Evolutionary conservation across 2,329 filamentous ascomycete species (phyloP), one percentile per base, ranked within the genome.

Genomic region (Rhexocercosporidium sp.): DNA sequence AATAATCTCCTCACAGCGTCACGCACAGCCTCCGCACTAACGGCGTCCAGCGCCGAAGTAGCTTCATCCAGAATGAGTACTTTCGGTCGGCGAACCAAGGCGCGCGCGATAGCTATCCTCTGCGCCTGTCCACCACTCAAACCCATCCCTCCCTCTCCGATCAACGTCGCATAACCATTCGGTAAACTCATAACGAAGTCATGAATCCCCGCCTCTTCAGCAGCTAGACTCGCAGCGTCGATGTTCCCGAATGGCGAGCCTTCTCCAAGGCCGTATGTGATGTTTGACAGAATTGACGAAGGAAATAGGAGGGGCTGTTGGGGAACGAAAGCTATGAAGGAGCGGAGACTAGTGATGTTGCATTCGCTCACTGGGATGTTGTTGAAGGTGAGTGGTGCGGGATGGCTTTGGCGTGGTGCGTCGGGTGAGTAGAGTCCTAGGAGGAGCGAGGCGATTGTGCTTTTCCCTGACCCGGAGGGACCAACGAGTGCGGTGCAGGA

Each of bases 401-500:
- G 31, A 1, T 47, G 60, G 18, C 46, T 31, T 18, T 4, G 25
- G 1, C 47, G 39, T 9, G 54, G n/a, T 6, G 46, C 7, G 29
- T 72, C 71, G 2, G 77, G 77, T 37, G 72, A 85, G 71, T 96
- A 93, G 0, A 97, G 82, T 0, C 90, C 88, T 3, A 96, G 80
- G 0, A 98, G 82, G 0, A 98, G 81, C 0, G 91, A 87, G 0
- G 91, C 85, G 41, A 97, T 84, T 0, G 95, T 97, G 16, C 91
- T 94, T 80, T 99, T 98, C 0, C 96, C 95, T n/a, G 91, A 92
- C 0, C 96, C 95, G 0, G 94, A 97, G 0, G 86, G 81, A 0
- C 95, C 94, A 1, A 96, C 93, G 22, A 98, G 88, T 2, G 92
- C 93, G 0, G 90, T 90, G 71, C 88, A 92, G 3, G 86, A 88